Evolutionary conservation across 2,329 filamentous ascomycete species (phyloP).

Genomic region (Blumeria hordei): DNA sequence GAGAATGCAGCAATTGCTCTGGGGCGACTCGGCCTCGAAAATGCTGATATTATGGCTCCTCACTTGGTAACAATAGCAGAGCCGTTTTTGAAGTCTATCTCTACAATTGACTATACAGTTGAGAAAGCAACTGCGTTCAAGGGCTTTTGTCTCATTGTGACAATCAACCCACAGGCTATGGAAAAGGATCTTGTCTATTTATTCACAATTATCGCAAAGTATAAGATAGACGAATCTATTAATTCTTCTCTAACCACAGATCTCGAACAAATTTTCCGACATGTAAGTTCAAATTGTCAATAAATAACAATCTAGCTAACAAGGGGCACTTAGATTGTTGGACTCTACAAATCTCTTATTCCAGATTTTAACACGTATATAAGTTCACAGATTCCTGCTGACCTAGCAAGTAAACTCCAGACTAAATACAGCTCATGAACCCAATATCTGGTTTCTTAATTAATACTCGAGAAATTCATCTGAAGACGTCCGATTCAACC

Average conservation of each 20-base stretch:
- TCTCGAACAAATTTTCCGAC: constrained; percentile 13
- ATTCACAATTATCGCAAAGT: constrained; percentile 63
- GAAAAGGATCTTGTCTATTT: constrained; percentile 64
- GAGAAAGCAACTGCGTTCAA: constrained; percentile 88
- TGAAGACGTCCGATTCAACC: no score
- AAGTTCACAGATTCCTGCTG: constrained; percentile 7
- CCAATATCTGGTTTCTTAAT: no score
- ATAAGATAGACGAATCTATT: constrained; percentile 35
- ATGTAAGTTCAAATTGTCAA: constrained; percentile 8
- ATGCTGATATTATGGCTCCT: constrained; percentile 50
- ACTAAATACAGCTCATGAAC: background rate
- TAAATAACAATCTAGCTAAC: constrained; percentile 5
- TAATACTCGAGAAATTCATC: no score
- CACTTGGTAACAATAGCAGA: constrained; percentile 60
- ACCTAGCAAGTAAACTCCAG: constrained; percentile 10
- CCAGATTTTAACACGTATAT: constrained; percentile 27
- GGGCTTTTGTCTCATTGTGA: constrained; percentile 67
- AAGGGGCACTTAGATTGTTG: constrained; percentile 19
- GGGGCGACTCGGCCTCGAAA: constrained; percentile 63
- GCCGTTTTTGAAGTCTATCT: constrained; percentile 60
- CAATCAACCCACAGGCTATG: constrained; percentile 75
- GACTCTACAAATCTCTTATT: constrained; percentile 28
- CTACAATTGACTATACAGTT: constrained; percentile 63
- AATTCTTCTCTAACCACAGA: constrained; percentile 11
- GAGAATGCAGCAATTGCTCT: constrained; percentile 91